Evolutionary conservation across 2,329 filamentous ascomycete genomes (phyloP), one percentile per base, ranked within the genome.

Genomic region (Xylariaceae sp.): DNA sequence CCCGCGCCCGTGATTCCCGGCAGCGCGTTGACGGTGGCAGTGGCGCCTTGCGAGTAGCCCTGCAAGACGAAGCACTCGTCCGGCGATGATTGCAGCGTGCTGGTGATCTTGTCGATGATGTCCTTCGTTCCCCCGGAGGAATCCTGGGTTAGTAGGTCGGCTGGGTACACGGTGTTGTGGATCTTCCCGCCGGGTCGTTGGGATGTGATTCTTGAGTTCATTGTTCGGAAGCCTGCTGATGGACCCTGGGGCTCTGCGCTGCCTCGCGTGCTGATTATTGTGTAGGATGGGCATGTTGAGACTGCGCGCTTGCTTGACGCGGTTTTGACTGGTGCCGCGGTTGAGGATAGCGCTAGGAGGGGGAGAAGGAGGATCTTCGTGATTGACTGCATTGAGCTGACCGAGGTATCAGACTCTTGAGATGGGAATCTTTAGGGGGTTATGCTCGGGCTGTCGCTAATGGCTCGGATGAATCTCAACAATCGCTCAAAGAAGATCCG

Each of bases 41-140:
- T 39, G 8, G 51, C 51, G 18, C 51, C 55, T 26, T 57, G 55
- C 15, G 49, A 54, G 30, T 57, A 57, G 1, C 55, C 51, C 26
- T 57, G 47, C 39, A 54, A 26, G 26, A 57, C 43, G 48, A 57
- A 57, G 18, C 49, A 55, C 46, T 57, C 51, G n/a, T 49, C 32
- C 9, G 55, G 51, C 3, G 51, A 54, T 7, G 43, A 37, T 5
- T 6, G 5, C 12, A 55, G 41, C 21, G 43, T 52, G 4, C 43
- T 36, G 8, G 32, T 13, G 45, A 54, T 52, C 32, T 57, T 34
- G 34, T 45, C 40, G 47, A 52, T 39, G 30, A 54, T 57, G 51
- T 57, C 55, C 34, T 15, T 18, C 10, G 55, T 49, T 8, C 47
- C 55, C 2, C 40, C 12, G 2, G 47, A 10, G 15, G 48, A 51